Conservation (phyloP, 208 protist genomes). For the Phytomonas serpens region DNA sequence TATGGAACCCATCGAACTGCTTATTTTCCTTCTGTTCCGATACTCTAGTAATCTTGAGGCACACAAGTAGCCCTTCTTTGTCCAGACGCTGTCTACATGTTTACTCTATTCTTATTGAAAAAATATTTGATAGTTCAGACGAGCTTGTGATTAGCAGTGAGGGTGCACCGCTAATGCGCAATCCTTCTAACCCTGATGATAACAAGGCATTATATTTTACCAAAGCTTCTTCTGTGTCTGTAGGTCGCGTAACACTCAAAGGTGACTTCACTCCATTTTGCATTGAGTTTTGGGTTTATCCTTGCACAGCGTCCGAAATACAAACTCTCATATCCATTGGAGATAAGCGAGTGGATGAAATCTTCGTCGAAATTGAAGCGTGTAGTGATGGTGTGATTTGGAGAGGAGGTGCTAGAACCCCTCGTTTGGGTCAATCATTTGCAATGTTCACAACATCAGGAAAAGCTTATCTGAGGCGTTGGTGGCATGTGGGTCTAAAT, state of each 20-base stretch:
- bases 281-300: constrained; percentile 83
- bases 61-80: not conserved
- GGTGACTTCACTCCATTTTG: constrained; percentile 79
- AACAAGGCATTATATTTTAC: constrained; percentile 66
- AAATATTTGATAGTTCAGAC: constrained; percentile 4
- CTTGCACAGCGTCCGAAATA: constrained; percentile 46
- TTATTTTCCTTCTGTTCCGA: constrained; percentile 5
- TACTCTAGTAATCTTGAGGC: constrained; percentile 3
- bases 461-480: constrained; percentile 50
- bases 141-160: constrained; percentile 9
- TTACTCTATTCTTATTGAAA: not conserved
- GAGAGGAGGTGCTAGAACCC: constrained; percentile 68
- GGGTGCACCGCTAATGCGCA: constrained; percentile 21
- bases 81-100: not conserved
- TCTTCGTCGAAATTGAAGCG: constrained; percentile 70
- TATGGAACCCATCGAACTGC: not conserved
- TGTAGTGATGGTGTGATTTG: constrained; percentile 61
- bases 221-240: constrained; percentile 30
- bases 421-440: constrained; percentile 69
- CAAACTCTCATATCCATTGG: constrained; percentile 75
- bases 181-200: constrained; percentile 9
- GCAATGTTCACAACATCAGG: constrained; percentile 32
- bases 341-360: constrained; percentile 75
- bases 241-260: constrained; percentile 66
- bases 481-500: constrained; percentile 87